phyloP scores from a whole-genome alignment of 2,329 filamentous ascomycete genomes.

The Claviceps lovelessii region DNA sequence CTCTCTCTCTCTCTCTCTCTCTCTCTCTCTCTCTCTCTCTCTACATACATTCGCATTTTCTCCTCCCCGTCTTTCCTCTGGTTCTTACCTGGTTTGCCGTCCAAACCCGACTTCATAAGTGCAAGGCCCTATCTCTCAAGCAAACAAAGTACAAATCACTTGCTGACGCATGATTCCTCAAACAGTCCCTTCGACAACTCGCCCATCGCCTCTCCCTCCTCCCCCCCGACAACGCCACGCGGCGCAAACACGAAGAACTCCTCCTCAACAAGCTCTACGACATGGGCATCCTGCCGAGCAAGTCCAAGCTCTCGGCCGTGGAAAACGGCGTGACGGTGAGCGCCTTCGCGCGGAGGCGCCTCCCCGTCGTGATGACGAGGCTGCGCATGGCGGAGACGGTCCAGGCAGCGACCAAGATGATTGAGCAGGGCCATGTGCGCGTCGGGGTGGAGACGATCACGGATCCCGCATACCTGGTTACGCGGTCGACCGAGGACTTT shows the following conservation, averaged over 20 bases:
- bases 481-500: constrained; percentile 84
- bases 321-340: constrained; percentile 82
- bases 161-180: not conserved
- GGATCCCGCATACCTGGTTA: constrained; percentile 80
- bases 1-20: not conserved
- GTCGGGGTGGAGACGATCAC: constrained; percentile 84
- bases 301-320: constrained; percentile 67
- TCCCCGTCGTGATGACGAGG: constrained; percentile 84
- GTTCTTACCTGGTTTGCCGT: no score
- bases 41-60: not conserved
- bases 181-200: constrained; percentile 67
- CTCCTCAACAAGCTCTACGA: constrained; percentile 85
- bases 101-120: no score
- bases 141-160: not conserved
- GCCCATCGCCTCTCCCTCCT: constrained; percentile 78
- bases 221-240: constrained; percentile 61
- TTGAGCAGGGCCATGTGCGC: constrained; percentile 87
- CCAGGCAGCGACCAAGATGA: constrained; percentile 68
- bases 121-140: no score
- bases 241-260: constrained; percentile 72
- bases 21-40: not conserved
- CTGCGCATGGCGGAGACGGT: constrained; percentile 86
- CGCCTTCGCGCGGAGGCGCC: constrained; percentile 67
- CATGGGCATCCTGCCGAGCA: constrained; percentile 70
- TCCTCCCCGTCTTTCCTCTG: no score